A percentile compares a stretch with the other conserved stretches of the same genome.
phyloP scores from a whole-genome alignment of 2,329 filamentous ascomycete species.

The Sporothrix protearum region DNA sequence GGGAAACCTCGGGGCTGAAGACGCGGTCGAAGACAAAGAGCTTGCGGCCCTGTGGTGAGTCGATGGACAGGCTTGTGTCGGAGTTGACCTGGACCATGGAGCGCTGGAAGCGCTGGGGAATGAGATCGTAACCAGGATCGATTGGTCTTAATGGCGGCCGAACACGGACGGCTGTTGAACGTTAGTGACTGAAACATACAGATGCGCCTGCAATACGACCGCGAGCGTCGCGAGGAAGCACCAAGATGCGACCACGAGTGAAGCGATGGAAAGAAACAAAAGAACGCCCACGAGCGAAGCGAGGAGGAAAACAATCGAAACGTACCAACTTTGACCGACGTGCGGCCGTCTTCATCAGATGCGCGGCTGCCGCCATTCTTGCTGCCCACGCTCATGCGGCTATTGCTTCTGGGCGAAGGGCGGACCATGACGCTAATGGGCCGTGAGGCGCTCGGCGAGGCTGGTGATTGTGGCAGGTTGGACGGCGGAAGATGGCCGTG shows the following conservation, averaged over 20 bases:
- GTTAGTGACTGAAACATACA: constrained; percentile 11
- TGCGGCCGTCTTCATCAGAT: constrained; percentile 86
- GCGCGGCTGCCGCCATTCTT: constrained; percentile 74
- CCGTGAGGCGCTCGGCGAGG: constrained; percentile 63
- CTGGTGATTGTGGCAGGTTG: constrained; percentile 41
- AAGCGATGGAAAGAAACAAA: not conserved
- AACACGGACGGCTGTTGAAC: constrained; percentile 73
- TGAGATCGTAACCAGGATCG: constrained; percentile 91
- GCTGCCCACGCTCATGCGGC: constrained; percentile 80
- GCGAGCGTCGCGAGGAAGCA: not conserved
- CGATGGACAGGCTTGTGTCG: constrained; percentile 79
- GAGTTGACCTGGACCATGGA: constrained; percentile 89
- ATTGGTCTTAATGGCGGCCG: constrained; percentile 77
- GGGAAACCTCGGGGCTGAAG: constrained; percentile 75
- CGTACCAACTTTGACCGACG: constrained; percentile 94
- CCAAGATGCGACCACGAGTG: constrained; percentile 22
- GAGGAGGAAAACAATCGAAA: constrained; percentile 35
- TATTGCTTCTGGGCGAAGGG: constrained; percentile 68
- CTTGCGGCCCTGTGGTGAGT: constrained; percentile 87
- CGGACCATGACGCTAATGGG: constrained; percentile 80
- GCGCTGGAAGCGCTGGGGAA: constrained; percentile 90
- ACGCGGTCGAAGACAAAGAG: constrained; percentile 96
- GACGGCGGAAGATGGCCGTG: not conserved
- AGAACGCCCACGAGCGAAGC: not conserved
- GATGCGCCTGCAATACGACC: not conserved